Percentiles rank a stretch among this genome's conserved stretches.
Evolutionary conservation across 1,139 yeast genomes (phyloP).

Genomic region (Sugiyamaella xylanicola): DNA sequence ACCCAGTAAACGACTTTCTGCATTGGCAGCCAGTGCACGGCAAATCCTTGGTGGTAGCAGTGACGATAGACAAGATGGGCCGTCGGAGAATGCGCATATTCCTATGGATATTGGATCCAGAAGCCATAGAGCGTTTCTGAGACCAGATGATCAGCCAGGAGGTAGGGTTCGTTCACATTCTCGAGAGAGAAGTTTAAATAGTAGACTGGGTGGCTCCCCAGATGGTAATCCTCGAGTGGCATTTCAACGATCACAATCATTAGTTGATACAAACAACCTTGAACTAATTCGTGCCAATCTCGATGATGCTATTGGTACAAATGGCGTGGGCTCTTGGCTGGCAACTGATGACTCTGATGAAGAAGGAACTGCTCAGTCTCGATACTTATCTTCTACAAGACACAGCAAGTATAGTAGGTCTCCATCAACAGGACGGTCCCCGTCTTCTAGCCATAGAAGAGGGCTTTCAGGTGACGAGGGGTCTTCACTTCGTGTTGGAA

Average conservation of each 20-base stretch:
- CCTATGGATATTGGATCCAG: background rate
- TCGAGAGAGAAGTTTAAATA: constrained; percentile 5
- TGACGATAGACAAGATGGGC: background rate
- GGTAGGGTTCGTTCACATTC: background rate
- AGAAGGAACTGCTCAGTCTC: background rate
- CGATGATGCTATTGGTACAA: constrained; percentile 34
- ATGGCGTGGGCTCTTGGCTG: constrained; percentile 35
- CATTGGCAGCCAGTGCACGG: constrained; percentile 14
- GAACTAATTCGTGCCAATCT: constrained; percentile 30
- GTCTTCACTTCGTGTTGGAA: background rate
- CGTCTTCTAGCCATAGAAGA: background rate
- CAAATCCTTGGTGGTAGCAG: constrained; percentile 11
- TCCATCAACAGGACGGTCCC: background rate
- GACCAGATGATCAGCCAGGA: constrained; percentile 1
- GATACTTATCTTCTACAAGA: background rate
- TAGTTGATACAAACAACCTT: constrained; percentile 23
- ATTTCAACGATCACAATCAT: constrained; percentile 18
- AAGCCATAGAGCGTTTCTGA: background rate
- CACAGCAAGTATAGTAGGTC: background rate
- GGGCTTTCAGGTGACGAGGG: background rate
- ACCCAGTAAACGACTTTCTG: constrained; percentile 12
- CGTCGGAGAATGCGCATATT: background rate
- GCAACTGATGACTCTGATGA: constrained; percentile 14
- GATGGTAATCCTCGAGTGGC: constrained; percentile 6
- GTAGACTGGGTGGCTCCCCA: background rate